Conservation (phyloP, 2,329 filamentous ascomycete species). For the Stagonosporopsis chrysanthemi region DNA sequence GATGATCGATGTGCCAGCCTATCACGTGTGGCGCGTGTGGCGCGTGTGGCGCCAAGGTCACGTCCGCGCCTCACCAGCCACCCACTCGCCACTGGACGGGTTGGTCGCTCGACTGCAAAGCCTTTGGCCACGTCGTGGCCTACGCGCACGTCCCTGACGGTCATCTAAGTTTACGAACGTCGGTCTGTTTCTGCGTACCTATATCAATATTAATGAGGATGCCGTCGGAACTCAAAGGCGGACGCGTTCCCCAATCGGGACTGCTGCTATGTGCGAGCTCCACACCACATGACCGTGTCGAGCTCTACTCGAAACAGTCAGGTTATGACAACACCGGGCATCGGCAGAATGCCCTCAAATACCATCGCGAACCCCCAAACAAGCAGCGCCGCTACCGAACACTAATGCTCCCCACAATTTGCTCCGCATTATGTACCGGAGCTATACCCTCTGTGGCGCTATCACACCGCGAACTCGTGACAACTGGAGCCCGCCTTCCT, state of each 20-base stretch:
- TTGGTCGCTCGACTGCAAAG: too few species aligned
- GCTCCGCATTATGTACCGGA: constrained; percentile 13
- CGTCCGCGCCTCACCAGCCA: too few species aligned
- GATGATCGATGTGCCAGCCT: too few species aligned
- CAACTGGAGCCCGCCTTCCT: constrained; percentile 15
- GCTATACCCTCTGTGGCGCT: constrained; percentile 16
- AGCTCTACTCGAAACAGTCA: constrained; percentile 6
- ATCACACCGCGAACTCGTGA: constrained; percentile 23
- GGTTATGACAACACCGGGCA: constrained; percentile 11
- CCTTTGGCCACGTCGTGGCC: too few species aligned
- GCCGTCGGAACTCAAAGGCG: constrained; percentile 12
- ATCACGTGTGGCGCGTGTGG: too few species aligned
- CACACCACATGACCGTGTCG: not conserved
- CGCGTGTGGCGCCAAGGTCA: too few species aligned
- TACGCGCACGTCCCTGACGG: too few species aligned
- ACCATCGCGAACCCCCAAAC: constrained; percentile 10
- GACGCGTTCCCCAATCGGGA: constrained; percentile 31
- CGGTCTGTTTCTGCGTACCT: too few species aligned
- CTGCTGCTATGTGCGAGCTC: constrained; percentile 4
- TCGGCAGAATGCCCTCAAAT: constrained; percentile 2
- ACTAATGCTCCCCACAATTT: constrained; percentile 30
- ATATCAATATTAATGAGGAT: too few species aligned
- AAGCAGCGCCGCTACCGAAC: constrained; percentile 16
- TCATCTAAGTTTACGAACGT: too few species aligned
- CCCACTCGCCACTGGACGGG: too few species aligned